Conservation (phyloP, 2,329 filamentous ascomycete genomes). For the Alternaria sp. region DNA sequence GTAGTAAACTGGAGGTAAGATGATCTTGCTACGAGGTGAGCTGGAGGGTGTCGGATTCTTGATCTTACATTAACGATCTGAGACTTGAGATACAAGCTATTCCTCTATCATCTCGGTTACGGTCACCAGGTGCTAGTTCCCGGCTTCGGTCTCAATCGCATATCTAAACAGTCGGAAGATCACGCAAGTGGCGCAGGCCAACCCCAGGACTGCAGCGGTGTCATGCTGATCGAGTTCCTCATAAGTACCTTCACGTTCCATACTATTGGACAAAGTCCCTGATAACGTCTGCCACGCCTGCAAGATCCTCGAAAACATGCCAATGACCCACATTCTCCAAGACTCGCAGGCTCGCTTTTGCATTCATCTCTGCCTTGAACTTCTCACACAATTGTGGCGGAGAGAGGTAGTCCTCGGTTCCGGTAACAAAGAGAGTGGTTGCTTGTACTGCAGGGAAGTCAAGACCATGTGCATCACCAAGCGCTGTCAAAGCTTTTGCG, state of each 20-base stretch:
- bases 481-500: constrained; percentile 62
- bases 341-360: constrained; percentile 38
- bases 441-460: constrained; percentile 31
- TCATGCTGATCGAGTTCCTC: neutral
- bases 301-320: constrained; percentile 60
- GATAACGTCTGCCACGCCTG: constrained; percentile 27
- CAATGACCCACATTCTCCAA: constrained; percentile 60
- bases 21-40: no score
- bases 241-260: neutral
- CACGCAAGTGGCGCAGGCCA: no score
- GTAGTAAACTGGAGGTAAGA: no score
- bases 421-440: neutral
- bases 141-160: no score
- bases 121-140: no score
- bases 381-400: neutral
- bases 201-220: no score
- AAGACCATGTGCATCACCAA: constrained; percentile 53
- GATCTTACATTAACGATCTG: no score
- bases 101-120: no score
- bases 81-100: no score
- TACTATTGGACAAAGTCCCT: neutral
- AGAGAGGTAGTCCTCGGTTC: neutral
- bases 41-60: no score
- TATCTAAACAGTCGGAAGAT: no score
- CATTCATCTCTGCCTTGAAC: neutral